Evolutionary conservation across 805 yeast genomes (phyloP), one percentile per base, ranked within the genome.

Genomic region (Sugiyamaella floridensis): DNA sequence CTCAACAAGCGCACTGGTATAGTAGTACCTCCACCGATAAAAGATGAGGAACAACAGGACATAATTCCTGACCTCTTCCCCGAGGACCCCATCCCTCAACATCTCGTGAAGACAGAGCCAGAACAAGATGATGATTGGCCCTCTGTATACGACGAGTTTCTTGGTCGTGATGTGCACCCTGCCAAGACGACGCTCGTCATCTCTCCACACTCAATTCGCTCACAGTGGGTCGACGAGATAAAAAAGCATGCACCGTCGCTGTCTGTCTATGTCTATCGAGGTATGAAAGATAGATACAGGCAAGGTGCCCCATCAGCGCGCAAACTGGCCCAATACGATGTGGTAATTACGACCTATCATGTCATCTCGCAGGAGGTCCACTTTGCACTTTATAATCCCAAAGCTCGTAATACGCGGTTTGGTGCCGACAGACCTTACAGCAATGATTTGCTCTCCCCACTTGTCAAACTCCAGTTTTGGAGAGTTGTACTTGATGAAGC

Each of bases 401-500:
- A 43, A 32, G 55, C 53, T 12, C 16, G 55, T 12, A 56, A 48
- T 7, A 52, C 53, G 6, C 46, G 56, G 12, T 48, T 28, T 37
- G 49, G 32, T 40, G 44, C 19, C 26, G 47, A 40, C 47, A 42
- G 53, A 47, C 47, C 40, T 40, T 61, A 59, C 16, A 46, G 54
- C 2, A 51, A 50, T 7, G 49, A 45, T 12, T 55, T 58, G 10
- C 60, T 62, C 10, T 88, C 96, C 0, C 97, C 97, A 0, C 70
- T 93, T 19, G 85, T 89, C 68, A 70, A 85, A 44, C 68, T 86
- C 10, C 89, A 92, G 59, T 93, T 92, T 67, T 88, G 95, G 89
- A 74, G 99, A 51, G 86, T 93, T 1, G 78, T 92, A 0, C 69
- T 93, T 40, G 99, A 93, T 70, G 99, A 93, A 66, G 98, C 88